phyloP scores from a whole-genome alignment of 225 moss, liverwort and hornwort species.

The Polytrichum formosum region DNA sequence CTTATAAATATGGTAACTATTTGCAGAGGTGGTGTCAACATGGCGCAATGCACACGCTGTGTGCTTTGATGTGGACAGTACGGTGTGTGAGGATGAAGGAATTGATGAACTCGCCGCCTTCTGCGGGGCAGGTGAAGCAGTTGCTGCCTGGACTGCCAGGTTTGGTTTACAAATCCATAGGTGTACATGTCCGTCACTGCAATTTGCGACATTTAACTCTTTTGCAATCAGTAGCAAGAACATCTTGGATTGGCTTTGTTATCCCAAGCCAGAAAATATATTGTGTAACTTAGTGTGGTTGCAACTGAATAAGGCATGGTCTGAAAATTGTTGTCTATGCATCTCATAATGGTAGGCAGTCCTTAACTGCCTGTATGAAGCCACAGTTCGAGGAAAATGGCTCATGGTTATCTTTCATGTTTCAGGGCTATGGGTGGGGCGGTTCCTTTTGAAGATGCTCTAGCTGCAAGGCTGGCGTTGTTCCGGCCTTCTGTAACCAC shows the following conservation, averaged over 20 bases:
- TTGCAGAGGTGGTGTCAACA: conserved; percentile 52
- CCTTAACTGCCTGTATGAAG: too few relatives aligned
- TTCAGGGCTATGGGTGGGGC: conserved; percentile 85
- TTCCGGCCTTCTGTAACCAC: conserved; percentile 67
- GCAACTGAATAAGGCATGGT: too few relatives aligned
- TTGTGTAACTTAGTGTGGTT: too few relatives aligned
- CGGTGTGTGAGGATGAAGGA: conserved; percentile 86
- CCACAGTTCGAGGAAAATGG: too few relatives aligned
- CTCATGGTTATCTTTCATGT: conserved; percentile 7
- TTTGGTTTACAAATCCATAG: conserved; percentile 18
- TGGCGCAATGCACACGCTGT: conserved; percentile 81
- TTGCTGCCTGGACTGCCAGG: conserved; percentile 89
- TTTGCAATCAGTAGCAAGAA: too few relatives aligned
- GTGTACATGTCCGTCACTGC: not conserved
- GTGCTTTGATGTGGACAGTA: conserved; percentile 91
- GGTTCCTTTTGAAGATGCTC: conserved; percentile 76
- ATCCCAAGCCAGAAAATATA: too few relatives aligned
- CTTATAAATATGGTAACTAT: not conserved
- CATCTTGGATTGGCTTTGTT: too few relatives aligned
- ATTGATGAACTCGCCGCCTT: conserved; percentile 86
- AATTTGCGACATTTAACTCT: too few relatives aligned
- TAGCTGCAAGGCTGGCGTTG: conserved; percentile 71
- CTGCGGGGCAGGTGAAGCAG: conserved; percentile 84
- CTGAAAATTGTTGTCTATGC: too few relatives aligned
- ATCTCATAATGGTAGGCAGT: too few relatives aligned